Evolutionary conservation across 78 protist species (phyloP).

Genomic region (Cyanophora paradoxa): DNA sequence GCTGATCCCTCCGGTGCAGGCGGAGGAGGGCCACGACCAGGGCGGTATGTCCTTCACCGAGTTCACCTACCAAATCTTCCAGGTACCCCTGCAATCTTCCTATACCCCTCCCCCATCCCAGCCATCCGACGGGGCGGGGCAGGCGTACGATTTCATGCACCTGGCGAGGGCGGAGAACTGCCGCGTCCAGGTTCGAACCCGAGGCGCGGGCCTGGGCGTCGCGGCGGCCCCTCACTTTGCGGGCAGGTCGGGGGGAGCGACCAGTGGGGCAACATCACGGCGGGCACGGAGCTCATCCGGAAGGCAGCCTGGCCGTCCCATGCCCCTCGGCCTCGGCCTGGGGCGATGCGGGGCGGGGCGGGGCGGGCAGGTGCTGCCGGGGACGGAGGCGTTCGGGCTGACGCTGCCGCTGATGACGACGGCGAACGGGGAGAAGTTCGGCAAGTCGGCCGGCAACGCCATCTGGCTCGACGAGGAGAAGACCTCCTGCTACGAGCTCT

Average conservation of each 20-base stretch:
- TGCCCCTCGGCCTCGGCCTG: too few species aligned
- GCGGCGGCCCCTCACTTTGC: too few species aligned
- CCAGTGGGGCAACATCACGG: slow-evolving; percentile 85
- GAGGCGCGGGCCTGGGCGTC: too few species aligned
- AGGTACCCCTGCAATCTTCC: too few species aligned
- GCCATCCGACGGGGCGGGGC: too few species aligned
- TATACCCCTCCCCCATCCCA: too few species aligned
- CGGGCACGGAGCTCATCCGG: slow-evolving; percentile 59
- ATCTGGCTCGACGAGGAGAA: slow-evolving; percentile 59
- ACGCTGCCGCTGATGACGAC: slow-evolving; percentile 65
- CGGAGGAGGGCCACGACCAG: too few species aligned
- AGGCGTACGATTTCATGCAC: slow-evolving; percentile 67
- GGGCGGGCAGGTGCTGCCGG: too few species aligned
- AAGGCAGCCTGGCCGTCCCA: too few species aligned
- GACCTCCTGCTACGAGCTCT: slow-evolving; percentile 55
- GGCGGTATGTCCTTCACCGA: slow-evolving; percentile 71
- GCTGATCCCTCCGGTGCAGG: too few species aligned
- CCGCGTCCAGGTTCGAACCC: slow-evolving; percentile 42
- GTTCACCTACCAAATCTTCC: slow-evolving; percentile 59
- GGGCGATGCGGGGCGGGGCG: too few species aligned
- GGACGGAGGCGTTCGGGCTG: slow-evolving; percentile 34
- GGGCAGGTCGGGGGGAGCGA: slow-evolving; percentile 83
- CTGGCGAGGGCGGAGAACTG: slow-evolving; percentile 24
- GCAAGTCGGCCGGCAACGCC: slow-evolving; percentile 70
- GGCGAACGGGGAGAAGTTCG: slow-evolving; percentile 58